These are phyloP conservation scores for Blastobotrys buckinghamii DNA, from an alignment of 1,139 yeast genomes.

Conservation along the genomic window DNA sequence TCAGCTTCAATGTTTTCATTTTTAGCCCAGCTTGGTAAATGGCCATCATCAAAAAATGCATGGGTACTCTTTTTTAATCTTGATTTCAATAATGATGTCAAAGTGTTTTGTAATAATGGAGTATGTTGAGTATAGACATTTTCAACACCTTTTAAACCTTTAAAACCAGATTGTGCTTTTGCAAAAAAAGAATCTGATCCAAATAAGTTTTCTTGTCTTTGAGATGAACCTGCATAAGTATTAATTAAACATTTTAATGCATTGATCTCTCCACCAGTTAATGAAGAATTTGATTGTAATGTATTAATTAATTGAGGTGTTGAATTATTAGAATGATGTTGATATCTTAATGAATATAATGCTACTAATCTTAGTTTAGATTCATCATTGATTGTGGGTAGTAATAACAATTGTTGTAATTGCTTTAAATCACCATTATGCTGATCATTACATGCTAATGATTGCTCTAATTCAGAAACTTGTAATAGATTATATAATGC, in stretches of 20 bases:
- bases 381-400: conserved; percentile 30
- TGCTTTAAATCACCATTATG: conserved; percentile 47
- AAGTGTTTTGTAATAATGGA: conserved; percentile 58
- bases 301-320: conserved; percentile 35
- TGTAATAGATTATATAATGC: conserved; percentile 67
- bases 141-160: conserved; percentile 43
- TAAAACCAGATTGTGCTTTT: conserved; percentile 40
- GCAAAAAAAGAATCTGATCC: conserved; percentile 38
- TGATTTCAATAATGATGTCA: conserved; percentile 47
- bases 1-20: conserved; percentile 24
- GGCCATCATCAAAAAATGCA: conserved; percentile 41
- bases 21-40: conserved; percentile 26
- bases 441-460: conserved; percentile 61
- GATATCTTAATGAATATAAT: conserved; percentile 67
- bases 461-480: conserved; percentile 85
- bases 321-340: conserved; percentile 40
- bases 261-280: conserved; percentile 16
- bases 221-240: conserved; percentile 37
- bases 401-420: conserved; percentile 40
- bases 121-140: conserved; percentile 67
- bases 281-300: conserved; percentile 30
- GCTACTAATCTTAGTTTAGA: conserved; percentile 58
- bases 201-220: conserved; percentile 43
- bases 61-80: conserved; percentile 43
- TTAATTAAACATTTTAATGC: conserved; percentile 25